Conservation (phyloP, 306 rosid genomes). For the Acacia acuminata region DNA sequence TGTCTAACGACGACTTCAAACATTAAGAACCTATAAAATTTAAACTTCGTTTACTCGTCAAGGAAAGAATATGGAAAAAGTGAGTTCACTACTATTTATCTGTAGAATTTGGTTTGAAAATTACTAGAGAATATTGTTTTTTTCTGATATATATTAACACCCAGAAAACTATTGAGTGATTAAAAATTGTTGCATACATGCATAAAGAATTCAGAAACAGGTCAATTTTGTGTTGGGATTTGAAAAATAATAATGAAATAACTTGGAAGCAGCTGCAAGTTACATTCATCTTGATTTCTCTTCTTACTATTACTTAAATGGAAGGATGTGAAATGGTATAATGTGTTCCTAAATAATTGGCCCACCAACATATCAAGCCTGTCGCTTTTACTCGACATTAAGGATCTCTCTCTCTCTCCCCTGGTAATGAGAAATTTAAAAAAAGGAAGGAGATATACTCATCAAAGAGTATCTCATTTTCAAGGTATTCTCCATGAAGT, state of each 20-base stretch:
- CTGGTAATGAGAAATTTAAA: not conserved
- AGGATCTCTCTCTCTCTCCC: not conserved
- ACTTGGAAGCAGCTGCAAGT: conserved; percentile 30
- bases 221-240: conserved; percentile 8
- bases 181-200: not conserved
- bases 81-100: not conserved
- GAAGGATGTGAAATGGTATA: conserved; percentile 7
- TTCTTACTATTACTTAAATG: conserved; percentile 2
- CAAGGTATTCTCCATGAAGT: not conserved
- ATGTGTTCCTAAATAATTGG: conserved; percentile 27
- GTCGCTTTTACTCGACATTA: conserved; percentile 27
- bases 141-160: not conserved
- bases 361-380: conserved; percentile 26
- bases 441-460: not conserved
- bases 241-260: conserved; percentile 5
- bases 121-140: not conserved
- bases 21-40: not conserved
- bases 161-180: not conserved
- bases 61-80: conserved; percentile 4
- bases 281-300: conserved; percentile 18
- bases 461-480: not conserved
- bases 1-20: not conserved
- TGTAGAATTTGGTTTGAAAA: not conserved
- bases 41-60: conserved; percentile 21
- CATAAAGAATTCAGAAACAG: conserved; percentile 8